Conservation (phyloP, 2,329 filamentous ascomycete species). For the Dactylellina haptotyla region DNA sequence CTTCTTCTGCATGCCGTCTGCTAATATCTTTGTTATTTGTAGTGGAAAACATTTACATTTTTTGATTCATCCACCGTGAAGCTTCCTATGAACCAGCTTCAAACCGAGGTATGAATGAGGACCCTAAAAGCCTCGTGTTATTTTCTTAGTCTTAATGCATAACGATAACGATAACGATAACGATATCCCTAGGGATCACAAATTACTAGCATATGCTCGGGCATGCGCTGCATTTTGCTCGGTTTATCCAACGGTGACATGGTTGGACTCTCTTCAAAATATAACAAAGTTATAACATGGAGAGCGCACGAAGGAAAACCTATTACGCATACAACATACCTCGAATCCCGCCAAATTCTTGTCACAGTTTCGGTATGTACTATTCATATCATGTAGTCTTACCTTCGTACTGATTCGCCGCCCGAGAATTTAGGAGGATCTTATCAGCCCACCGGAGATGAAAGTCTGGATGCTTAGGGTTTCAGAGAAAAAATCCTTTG, state of each 20-base stretch:
- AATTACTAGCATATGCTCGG: constrained; percentile 83
- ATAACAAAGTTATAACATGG: constrained; percentile 31
- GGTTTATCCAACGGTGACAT: constrained; percentile 86
- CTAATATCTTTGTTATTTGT: constrained; percentile 22
- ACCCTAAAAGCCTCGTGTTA: constrained; percentile 46
- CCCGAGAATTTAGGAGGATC: constrained; percentile 82
- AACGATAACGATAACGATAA: constrained; percentile 15
- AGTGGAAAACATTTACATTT: constrained; percentile 99
- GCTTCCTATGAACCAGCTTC: constrained; percentile 71
- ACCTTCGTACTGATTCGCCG: neutral
- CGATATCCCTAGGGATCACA: constrained; percentile 67
- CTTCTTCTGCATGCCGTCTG: neutral
- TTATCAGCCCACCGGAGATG: constrained; percentile 84
- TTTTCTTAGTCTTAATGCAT: neutral
- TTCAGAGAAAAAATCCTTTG: constrained; percentile 89
- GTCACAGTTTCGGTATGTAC: constrained; percentile 67
- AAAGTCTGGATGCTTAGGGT: constrained; percentile 99
- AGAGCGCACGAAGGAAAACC: constrained; percentile 71
- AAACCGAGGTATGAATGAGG: constrained; percentile 78
- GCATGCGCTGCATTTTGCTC: constrained; percentile 88
- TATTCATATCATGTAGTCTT: constrained; percentile 78
- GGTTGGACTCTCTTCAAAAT: constrained; percentile 72
- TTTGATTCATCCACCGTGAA: constrained; percentile 91
- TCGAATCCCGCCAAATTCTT: constrained; percentile 79
- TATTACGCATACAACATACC: constrained; percentile 88